These are phyloP conservation scores for Diaporthe eres DNA, from an alignment of 2,329 filamentous ascomycete genomes.

Conservation along the genomic window DNA sequence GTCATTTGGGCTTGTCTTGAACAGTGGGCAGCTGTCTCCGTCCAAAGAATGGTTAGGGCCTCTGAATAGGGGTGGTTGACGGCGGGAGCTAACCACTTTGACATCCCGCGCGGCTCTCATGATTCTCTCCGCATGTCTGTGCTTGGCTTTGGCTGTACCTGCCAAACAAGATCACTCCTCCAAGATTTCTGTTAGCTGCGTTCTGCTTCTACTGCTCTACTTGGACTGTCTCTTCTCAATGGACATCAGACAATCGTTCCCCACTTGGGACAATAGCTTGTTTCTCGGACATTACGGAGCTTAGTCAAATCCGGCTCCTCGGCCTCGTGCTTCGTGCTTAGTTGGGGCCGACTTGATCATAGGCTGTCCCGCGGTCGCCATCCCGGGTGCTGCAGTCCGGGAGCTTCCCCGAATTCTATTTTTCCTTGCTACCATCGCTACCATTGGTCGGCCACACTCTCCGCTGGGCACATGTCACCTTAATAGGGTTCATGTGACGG, in stretches of 20 bases:
- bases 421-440: not conserved
- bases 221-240: not conserved
- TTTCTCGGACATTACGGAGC: not conserved
- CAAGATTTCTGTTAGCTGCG: not conserved
- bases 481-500: not conserved
- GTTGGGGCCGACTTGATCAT: not conserved
- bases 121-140: accelerated
- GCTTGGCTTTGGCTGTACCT: not conserved
- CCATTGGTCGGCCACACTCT: not conserved
- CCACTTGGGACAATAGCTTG: not conserved
- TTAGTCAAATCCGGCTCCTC: not conserved
- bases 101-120: not conserved
- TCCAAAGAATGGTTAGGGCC: too few species aligned
- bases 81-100: not conserved
- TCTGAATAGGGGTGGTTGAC: too few species aligned
- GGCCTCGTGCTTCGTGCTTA: too few species aligned
- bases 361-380: not conserved
- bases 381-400: not conserved
- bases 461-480: not conserved
- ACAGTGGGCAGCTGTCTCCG: too few species aligned
- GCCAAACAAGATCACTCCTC: too few species aligned
- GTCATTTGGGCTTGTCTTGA: too few species aligned
- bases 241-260: not conserved
- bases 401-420: not conserved
- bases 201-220: not conserved